Base-by-base conservation (phyloP, 2,329 filamentous ascomycete genomes). In the Herpotrichia juniperi region DNA sequence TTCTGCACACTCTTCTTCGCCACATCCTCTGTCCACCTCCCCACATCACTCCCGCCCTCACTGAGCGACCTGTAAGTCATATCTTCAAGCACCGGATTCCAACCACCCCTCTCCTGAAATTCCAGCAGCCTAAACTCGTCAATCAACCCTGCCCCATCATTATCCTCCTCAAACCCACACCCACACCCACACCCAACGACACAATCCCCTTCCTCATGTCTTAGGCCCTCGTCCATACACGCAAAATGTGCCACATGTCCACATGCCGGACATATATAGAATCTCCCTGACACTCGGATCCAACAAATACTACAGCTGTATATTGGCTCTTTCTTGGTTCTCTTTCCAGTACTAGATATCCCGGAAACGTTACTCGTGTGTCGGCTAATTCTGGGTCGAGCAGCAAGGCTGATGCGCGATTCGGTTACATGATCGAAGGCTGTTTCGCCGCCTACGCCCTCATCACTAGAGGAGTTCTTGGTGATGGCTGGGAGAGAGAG, bases 181-280 rank as follows among this genome's bases (percentile, higher is more conserved):
- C 65, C 77, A 78, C 71, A 80, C 81, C 60, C 68, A 76, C 24
- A 76, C 76, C 59, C 53, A 66, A 70, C 32, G 40, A 75, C 66
- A 50, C 66, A 58, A 50, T 81, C 42, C 45, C 39, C 76, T 42
- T 79, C 72, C 59, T 69, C 21, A 21, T 44, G 14, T 8, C 14
- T 42, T 81, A 83, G 12, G 88, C 89, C 45, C 91, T 82, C 45
- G 93, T 87, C 4, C 35, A 74, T 66, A 57, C 71, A 74, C n/a
- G 64, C 64, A 44, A 70, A 69, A 48, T 75, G 72, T 8, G 71
- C 70, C 10, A 73, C 62, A 34, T 74, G 70, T 8, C 70, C 68
- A 49, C 72, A 75, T 2, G 63, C 57, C 1, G 68, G 68, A 34
- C 72, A 75, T 1, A 72, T 58, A 25, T 67, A 66, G 48, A 74